Percentiles rank a stretch among this genome's conserved stretches.
Evolutionary conservation across 176 grass and related monocot genomes (phyloP).

Genomic region (Oryza officinalis): DNA sequence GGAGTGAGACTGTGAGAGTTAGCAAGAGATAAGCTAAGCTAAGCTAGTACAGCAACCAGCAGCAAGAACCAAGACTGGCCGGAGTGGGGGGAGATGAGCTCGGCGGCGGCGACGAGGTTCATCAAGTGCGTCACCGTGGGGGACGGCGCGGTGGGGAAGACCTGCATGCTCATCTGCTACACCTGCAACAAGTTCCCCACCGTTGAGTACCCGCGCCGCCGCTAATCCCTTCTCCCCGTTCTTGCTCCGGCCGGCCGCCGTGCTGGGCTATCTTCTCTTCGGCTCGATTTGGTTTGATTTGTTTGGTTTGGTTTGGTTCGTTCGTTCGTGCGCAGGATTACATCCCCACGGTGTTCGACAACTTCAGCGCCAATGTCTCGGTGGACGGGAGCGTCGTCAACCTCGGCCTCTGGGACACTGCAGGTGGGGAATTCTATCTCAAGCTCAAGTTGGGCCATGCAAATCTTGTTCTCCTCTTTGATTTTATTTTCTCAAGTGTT

Average conservation of each 20-base stretch:
- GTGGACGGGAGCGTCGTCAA: conserved; percentile 74
- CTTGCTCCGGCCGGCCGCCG: neutral
- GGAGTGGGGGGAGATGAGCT: conserved; percentile 27
- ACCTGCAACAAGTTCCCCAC: conserved; percentile 99
- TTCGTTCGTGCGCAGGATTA: conserved; percentile 53
- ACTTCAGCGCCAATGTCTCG: conserved; percentile 74
- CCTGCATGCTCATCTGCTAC: conserved; percentile 99
- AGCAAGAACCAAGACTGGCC: neutral
- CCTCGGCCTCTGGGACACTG: conserved; percentile 69
- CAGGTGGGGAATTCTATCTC: conserved; percentile 31
- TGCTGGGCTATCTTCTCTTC: neutral
- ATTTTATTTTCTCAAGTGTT: neutral
- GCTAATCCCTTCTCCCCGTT: neutral
- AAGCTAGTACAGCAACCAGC: neutral
- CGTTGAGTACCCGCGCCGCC: conserved; percentile 4
- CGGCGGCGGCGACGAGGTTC: conserved; percentile 41
- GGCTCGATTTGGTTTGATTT: neutral
- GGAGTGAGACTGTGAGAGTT: neutral
- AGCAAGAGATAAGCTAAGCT: no score
- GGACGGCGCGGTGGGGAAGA: conserved; percentile 89
- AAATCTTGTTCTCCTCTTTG: neutral
- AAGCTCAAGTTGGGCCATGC: neutral
- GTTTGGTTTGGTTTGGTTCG: neutral
- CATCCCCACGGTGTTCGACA: conserved; percentile 74
- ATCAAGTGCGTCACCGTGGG: conserved; percentile 90